Percentiles rank a stretch among this genome's conserved stretches.
phyloP scores from a whole-genome alignment of 2,329 filamentous ascomycete species.

The Nigrograna mackinnonii region DNA sequence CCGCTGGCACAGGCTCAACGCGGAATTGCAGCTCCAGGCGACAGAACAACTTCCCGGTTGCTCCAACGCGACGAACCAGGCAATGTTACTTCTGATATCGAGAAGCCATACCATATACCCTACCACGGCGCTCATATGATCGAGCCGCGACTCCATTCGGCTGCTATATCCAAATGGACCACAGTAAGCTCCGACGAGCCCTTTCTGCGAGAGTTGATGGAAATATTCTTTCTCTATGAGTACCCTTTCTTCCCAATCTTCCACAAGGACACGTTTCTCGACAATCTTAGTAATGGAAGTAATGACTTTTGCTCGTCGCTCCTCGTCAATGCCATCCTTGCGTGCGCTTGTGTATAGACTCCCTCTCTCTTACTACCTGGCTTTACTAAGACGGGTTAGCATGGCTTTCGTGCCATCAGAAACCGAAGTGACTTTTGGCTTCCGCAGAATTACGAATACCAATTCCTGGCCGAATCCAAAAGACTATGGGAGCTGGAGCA shows the following conservation, averaged over 20 bases:
- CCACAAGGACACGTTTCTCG: not conserved
- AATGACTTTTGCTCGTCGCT: not conserved
- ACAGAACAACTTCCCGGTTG: too few relatives aligned
- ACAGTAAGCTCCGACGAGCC: not conserved
- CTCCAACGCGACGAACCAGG: too few relatives aligned
- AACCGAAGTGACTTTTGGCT: slow-evolving; percentile 14
- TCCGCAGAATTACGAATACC: slow-evolving; percentile 15
- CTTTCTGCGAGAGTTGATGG: not conserved
- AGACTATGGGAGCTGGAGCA: slow-evolving; percentile 22
- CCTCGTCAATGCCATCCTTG: not conserved
- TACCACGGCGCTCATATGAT: not conserved
- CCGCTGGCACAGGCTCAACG: not conserved
- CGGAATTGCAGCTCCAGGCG: too few relatives aligned
- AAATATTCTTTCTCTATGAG: not conserved
- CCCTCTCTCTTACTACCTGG: too few relatives aligned
- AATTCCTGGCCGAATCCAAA: slow-evolving; percentile 25
- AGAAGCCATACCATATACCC: not conserved
- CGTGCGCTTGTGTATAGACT: slow-evolving; percentile 13
- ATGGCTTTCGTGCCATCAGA: not conserved
- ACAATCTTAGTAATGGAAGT: not conserved
- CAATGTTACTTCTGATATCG: too few relatives aligned
- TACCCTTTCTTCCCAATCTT: not conserved
- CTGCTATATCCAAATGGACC: not conserved
- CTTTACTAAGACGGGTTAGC: too few relatives aligned
- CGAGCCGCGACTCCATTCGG: not conserved